These are phyloP conservation scores for Trametes punicea DNA, from an alignment of 768 basidiomycete genomes.

Conservation along the genomic window DNA sequence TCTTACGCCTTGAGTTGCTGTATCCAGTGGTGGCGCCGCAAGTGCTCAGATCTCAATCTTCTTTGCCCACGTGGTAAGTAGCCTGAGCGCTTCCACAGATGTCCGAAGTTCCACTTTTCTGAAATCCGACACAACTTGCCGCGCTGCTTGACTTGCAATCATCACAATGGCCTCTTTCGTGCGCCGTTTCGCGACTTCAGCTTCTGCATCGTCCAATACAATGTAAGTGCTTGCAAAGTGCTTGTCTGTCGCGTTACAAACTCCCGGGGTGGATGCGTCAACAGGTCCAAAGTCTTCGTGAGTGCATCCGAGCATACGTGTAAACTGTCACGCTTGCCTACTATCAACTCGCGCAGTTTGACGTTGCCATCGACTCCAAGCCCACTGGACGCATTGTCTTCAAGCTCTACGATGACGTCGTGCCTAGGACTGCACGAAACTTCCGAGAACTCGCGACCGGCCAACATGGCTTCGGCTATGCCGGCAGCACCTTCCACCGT, in stretches of 20 bases:
- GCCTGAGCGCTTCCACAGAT: not conserved
- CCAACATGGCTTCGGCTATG: conserved; percentile 45
- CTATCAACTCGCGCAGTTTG: conserved; percentile 25
- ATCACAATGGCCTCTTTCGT: conserved; percentile 47
- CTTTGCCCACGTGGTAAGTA: not conserved
- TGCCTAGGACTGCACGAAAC: conserved; percentile 46
- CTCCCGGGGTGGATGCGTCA: not conserved
- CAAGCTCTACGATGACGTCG: conserved; percentile 53
- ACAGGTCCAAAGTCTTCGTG: conserved; percentile 34
- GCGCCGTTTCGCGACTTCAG: conserved; percentile 48
- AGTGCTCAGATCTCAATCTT: not conserved
- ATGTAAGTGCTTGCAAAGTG: conserved; percentile 17
- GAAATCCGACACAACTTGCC: not conserved
- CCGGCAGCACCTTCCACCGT: conserved; percentile 49
- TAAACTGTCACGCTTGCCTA: not conserved
- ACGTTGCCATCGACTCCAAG: conserved; percentile 30
- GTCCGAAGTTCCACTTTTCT: not conserved
- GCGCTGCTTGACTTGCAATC: not conserved
- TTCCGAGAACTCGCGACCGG: conserved; percentile 58
- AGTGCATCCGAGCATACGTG: conserved; percentile 13
- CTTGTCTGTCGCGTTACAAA: not conserved
- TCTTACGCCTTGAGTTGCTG: not conserved
- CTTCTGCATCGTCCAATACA: conserved; percentile 32
- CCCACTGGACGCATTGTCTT: conserved; percentile 44
- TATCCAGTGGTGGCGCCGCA: not conserved